phyloP scores from a whole-genome alignment of 1,139 yeast species.

The Pichia sp. region DNA sequence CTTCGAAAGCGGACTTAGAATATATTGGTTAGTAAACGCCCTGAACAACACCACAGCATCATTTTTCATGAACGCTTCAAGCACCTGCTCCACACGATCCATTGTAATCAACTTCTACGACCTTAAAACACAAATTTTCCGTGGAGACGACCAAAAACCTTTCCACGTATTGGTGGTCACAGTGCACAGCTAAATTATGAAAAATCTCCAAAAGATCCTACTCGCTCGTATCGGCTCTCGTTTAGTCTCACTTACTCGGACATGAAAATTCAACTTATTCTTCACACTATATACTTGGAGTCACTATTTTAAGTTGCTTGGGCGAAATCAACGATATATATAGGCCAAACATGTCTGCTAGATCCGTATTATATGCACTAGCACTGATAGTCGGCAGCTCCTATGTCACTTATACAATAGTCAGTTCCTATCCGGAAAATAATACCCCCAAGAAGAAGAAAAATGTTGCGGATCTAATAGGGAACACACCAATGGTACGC shows the following conservation, averaged over 20 bases:
- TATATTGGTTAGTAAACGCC: constrained; percentile 14
- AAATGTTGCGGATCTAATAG: constrained; percentile 59
- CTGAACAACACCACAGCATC: constrained; percentile 4
- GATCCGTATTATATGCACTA: not conserved
- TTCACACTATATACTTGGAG: not conserved
- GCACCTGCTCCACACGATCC: not conserved
- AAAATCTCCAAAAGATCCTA: not conserved
- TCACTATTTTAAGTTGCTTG: too few relatives aligned
- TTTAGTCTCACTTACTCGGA: not conserved
- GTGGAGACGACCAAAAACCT: too few relatives aligned
- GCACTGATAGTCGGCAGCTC: constrained; percentile 8
- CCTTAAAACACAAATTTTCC: too few relatives aligned
- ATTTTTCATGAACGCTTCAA: not conserved
- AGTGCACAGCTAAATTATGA: not conserved
- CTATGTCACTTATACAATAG: constrained; percentile 6
- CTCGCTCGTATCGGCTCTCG: constrained; percentile 8
- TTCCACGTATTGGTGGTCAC: not conserved
- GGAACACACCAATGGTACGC: constrained; percentile 84
- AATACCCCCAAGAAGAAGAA: constrained; percentile 8
- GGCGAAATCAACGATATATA: not conserved
- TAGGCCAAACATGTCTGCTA: not conserved
- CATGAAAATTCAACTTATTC: not conserved
- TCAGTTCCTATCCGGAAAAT: not conserved
- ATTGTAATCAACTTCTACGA: not conserved
- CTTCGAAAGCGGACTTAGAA: constrained; percentile 16